phyloP scores from a whole-genome alignment of 2,329 filamentous ascomycete genomes.

The Phialocephala sp. region DNA sequence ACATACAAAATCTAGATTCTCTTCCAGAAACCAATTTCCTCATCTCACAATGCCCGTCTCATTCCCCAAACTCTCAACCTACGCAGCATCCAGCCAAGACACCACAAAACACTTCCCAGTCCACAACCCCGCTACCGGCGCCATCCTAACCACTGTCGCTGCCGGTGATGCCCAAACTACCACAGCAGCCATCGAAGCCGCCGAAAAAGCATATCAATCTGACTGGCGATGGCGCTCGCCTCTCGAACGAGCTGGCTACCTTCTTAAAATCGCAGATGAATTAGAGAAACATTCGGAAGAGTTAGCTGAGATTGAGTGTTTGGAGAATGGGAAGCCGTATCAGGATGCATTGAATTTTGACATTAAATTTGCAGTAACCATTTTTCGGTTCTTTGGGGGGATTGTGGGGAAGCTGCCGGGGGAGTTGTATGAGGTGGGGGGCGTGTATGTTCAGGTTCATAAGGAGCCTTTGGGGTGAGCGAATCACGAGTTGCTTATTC shows the following conservation, averaged over 20 bases:
- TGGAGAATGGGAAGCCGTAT: slow-evolving; percentile 4
- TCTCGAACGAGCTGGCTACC: neutral
- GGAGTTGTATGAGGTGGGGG: slow-evolving; percentile 9
- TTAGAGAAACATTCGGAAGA: neutral
- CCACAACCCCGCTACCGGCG: slow-evolving; percentile 11
- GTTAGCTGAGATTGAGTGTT: neutral
- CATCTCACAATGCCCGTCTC: neutral
- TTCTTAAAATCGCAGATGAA: neutral
- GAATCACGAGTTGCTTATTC: neutral
- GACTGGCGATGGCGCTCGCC: neutral
- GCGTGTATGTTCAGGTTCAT: slow-evolving; percentile 13
- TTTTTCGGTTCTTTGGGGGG: slow-evolving; percentile 7
- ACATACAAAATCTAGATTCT: neutral
- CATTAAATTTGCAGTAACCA: neutral
- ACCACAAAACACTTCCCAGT: neutral
- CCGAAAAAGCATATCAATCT: slow-evolving; percentile 1
- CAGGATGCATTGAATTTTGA: neutral
- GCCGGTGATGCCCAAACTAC: neutral
- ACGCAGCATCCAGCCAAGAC: neutral
- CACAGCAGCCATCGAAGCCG: neutral
- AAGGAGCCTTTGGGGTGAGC: slow-evolving; percentile 6
- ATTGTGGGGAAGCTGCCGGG: slow-evolving; percentile 9
- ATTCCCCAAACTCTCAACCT: neutral
- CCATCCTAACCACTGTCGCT: slow-evolving; percentile 6
- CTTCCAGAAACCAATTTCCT: neutral